phyloP scores from a whole-genome alignment of 106 monocot species.

The Ottelia alismoides region DNA sequence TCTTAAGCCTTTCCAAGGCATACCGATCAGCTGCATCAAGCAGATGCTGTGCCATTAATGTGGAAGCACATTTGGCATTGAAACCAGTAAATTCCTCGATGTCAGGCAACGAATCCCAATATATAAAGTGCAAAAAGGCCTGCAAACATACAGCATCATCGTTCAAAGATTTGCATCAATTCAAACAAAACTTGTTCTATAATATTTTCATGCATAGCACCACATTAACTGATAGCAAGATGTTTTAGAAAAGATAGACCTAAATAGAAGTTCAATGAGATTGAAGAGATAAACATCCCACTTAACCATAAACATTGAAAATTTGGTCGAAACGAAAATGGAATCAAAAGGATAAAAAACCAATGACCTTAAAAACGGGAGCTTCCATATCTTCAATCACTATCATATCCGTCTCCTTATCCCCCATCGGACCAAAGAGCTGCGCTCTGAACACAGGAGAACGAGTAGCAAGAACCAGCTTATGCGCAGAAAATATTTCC shows the following conservation, averaged over 20 bases:
- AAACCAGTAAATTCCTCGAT: conserved; percentile 8
- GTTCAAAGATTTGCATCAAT: neutral
- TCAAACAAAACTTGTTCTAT: neutral
- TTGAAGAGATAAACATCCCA: neutral
- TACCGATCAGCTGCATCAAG: conserved; percentile 42
- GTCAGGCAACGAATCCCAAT: conserved; percentile 25
- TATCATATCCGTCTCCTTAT: conserved; percentile 33
- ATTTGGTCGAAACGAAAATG: neutral
- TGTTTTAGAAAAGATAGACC: too few species aligned
- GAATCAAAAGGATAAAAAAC: neutral
- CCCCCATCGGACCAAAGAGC: conserved; percentile 80
- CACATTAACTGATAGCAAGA: too few species aligned
- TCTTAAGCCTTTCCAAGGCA: conserved; percentile 35
- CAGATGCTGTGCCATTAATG: conserved; percentile 33
- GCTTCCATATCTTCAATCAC: conserved; percentile 27
- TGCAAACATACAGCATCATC: neutral
- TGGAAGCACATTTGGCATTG: conserved; percentile 9
- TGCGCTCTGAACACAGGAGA: conserved; percentile 88
- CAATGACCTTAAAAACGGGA: neutral
- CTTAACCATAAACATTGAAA: neutral
- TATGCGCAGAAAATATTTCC: conserved; percentile 62
- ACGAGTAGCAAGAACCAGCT: conserved; percentile 56
- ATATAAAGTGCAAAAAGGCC: conserved; percentile 31
- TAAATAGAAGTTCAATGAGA: neutral
- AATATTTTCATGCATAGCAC: neutral